Conservation (phyloP, 2,329 filamentous ascomycete species). For the Alternaria rosae region DNA sequence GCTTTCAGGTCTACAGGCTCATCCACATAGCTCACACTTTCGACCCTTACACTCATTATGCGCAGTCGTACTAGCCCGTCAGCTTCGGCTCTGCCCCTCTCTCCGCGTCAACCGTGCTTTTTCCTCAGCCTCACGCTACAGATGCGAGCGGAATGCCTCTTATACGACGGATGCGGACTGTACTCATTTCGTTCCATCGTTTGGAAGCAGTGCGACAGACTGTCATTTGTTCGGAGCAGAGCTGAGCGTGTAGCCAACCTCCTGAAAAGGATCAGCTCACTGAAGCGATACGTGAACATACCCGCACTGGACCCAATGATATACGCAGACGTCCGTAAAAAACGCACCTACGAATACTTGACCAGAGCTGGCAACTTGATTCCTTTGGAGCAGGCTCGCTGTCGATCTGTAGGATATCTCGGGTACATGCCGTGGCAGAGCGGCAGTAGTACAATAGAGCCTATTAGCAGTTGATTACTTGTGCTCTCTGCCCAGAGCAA, state of each 20-base stretch:
- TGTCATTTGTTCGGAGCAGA: not conserved
- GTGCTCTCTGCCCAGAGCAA: not conserved
- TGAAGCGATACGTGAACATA: not conserved
- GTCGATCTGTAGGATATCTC: not conserved
- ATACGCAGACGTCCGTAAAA: too few species aligned
- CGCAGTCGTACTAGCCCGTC: not conserved
- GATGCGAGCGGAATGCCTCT: constrained; percentile 1
- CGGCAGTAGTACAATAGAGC: not conserved
- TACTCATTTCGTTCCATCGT: not conserved
- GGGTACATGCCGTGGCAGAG: not conserved
- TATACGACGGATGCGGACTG: not conserved
- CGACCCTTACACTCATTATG: not conserved
- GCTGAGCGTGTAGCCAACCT: constrained; percentile 3
- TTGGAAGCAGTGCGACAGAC: constrained; percentile 4
- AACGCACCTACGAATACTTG: not conserved
- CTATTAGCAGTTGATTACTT: not conserved
- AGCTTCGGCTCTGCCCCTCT: not conserved
- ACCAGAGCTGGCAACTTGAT: not conserved
- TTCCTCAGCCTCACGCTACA: constrained; percentile 4
- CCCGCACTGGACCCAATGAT: not conserved
- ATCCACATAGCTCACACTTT: not conserved
- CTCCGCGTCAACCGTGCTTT: not conserved
- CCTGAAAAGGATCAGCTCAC: not conserved
- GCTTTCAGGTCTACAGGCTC: not conserved
- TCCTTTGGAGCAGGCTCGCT: not conserved